Base-by-base conservation (phyloP, 148 eudicot genomes). In the Salicornia ramosissima region DNA sequence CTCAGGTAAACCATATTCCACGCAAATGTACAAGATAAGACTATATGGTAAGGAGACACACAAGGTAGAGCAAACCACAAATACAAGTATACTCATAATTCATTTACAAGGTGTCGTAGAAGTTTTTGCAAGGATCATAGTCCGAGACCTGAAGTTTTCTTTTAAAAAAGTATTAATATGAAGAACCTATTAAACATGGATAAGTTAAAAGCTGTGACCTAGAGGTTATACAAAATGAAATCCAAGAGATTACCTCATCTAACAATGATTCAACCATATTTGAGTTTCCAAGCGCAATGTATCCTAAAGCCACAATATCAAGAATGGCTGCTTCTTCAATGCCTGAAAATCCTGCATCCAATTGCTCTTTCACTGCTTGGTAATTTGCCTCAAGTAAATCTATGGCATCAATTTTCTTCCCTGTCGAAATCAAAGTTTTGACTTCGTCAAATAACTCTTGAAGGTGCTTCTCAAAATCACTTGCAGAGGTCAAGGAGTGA, bases 281-380 rank as follows among this genome's bases (percentile, higher is more conserved):
- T 25, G 81, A 46, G 74, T 89, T 82, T 31, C 96, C 90, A 79
- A 84, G 65, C 65, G 85, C 89, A 76, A 84, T 69, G 74, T 84
- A 91, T 18, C 96, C 96, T 76, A 89, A 72, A 62, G 96, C 85
- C 69, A 89, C 75, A 50, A 89, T 80, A 74, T 92, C 97, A 64
- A 92, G 84, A 70, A 80, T 76, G 55, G 97, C 96, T 59, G 88
- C 97, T 65, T 87, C 92, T 83, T 92, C 89, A 60, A 92, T 80
- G 77, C 92, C 85, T 77, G 67, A 80, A 72, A 60, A 73, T 39
- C 91, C 93, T 65, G 79, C 71, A 72, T 79, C 87, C 47, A 87
- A 66, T 72, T 83, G 97, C 67, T 87, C 96, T 85, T 80, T 87
- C 55, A 87, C 89, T 66, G 81, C 85, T 74, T 79, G 86, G 77